Evolutionary conservation across 192 early-diverging fungal species (phyloP), one percentile per base, ranked within the genome.

Genomic region (Coemansia sp.): DNA sequence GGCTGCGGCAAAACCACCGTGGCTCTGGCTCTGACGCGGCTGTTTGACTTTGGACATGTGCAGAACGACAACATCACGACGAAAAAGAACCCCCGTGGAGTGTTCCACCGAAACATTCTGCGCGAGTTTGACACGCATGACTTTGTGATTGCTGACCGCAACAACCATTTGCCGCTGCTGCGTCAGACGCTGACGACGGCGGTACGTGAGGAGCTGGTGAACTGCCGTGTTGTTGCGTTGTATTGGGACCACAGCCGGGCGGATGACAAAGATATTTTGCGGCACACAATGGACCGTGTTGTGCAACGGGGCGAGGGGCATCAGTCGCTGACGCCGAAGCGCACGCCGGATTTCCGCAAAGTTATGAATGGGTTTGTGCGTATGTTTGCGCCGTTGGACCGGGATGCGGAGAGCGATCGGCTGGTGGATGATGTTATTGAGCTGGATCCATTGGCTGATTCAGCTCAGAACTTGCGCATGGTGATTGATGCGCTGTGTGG

Each of bases 91-190:
- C 59, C 75, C 2, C 62, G 68, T 16, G 64, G 69, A 2, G 57
- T 26, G n/a, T 96, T 95, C 69, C 67, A 87, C 53, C 61, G 77
- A 12, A 69, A 66, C n/a, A 75, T 95, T 7, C 66, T 91, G 51
- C 55, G 72, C 12, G 67, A 64, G 38, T 86, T 94, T 52, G 70
- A 83, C 26, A 54, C 64, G 8, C 67, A 85, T 39, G 79, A 80
- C 6, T 77, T 91, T 49, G 93, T 96, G 3, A 86, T 89, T 77
- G 93, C 91, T 16, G 94, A 96, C 68, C 81, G 85, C n/a, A 90
- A 88, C 80, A 91, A 92, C 80, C 90, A 92, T 63, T 19, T 88
- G 23, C 49, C 43, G 1, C 37, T 76, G 43, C 81, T 89, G 47
- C 84, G 92, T 27, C 26, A 71, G 55, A 67, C 64, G 2, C 72